Evolutionary conservation across 164 flowering plant species (phyloP).

Genomic region (Brasenia schreberi): DNA sequence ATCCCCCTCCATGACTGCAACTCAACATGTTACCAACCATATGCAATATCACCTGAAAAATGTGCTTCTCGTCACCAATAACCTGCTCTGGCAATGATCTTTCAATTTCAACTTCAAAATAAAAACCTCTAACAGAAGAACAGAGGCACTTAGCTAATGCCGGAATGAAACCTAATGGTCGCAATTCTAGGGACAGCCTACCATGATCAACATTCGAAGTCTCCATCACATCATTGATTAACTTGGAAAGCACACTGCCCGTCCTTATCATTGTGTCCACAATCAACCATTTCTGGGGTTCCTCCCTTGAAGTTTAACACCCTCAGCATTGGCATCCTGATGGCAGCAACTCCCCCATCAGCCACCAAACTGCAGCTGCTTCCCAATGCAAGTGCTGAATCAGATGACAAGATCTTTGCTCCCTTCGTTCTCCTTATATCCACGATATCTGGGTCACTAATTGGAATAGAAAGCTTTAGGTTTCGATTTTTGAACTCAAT

Average conservation of each 20-base stretch:
- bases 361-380: conserved; percentile 3
- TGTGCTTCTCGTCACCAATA: conserved; percentile 74
- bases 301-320: conserved; percentile 20
- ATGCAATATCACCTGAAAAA: conserved; percentile 88
- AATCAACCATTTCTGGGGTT: conserved; percentile 18
- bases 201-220: conserved; percentile 41
- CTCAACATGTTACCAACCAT: conserved; percentile 70
- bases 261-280: conserved; percentile 65
- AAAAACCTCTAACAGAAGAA: conserved; percentile 33
- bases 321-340: conserved; percentile 20
- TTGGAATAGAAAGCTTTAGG: conserved; percentile 10
- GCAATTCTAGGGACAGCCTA: conserved; percentile 5
- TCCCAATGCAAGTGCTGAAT: conserved; percentile 7
- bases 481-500: conserved; percentile 50
- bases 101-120: conserved; percentile 46
- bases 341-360: conserved; percentile 8
- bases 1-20: conserved; percentile 22
- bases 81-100: conserved; percentile 49
- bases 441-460: conserved; percentile 8
- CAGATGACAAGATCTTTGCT: conserved; percentile 7
- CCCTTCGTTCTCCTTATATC: conserved; percentile 4
- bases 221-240: conserved; percentile 77
- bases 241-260: conserved; percentile 52
- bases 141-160: conserved; percentile 75
- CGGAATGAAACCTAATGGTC: conserved; percentile 34